These are phyloP conservation scores for Pittosporum tobira DNA, from an alignment of 129 eudicot species.

Conservation along the genomic window DNA sequence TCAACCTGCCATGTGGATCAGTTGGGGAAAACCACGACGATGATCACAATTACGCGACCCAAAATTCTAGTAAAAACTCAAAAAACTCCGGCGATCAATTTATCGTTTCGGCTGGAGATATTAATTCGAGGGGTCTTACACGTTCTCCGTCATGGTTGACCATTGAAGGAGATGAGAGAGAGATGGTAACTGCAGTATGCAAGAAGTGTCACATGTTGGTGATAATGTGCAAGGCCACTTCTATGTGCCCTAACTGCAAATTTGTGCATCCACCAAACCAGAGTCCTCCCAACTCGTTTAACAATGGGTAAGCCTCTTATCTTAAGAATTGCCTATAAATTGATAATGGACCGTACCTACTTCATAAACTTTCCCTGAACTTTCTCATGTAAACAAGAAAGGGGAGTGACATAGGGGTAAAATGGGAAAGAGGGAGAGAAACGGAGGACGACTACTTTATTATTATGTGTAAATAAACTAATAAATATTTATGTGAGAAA, in stretches of 20 bases:
- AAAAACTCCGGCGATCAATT: background rate
- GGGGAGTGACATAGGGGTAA: background rate
- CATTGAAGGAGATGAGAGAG: conserved; percentile 43
- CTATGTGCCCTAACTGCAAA: conserved; percentile 84
- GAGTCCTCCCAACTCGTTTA: conserved; percentile 33
- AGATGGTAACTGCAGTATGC: conserved; percentile 82
- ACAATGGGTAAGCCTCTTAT: conserved; percentile 46
- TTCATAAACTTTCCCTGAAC: background rate
- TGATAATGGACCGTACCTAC: background rate
- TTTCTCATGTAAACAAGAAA: background rate
- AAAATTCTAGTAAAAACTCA: background rate
- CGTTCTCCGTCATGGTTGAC: conserved; percentile 46
- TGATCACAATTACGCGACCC: conserved; percentile 23
- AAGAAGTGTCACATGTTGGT: conserved; percentile 86
- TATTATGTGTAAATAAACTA: conserved; percentile 3
- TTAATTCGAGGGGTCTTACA: background rate
- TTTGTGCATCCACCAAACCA: conserved; percentile 69
- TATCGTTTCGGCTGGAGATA: background rate
- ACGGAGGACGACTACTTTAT: background rate
- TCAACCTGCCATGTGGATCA: conserved; percentile 63
- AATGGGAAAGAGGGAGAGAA: background rate
- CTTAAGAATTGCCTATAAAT: conserved; percentile 12
- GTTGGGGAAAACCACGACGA: conserved; percentile 19
- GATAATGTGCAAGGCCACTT: conserved; percentile 69
- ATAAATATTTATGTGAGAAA: conserved; percentile 2